Base-by-base conservation (phyloP, 2,329 filamentous ascomycete genomes). In the Diplodia mutila region DNA sequence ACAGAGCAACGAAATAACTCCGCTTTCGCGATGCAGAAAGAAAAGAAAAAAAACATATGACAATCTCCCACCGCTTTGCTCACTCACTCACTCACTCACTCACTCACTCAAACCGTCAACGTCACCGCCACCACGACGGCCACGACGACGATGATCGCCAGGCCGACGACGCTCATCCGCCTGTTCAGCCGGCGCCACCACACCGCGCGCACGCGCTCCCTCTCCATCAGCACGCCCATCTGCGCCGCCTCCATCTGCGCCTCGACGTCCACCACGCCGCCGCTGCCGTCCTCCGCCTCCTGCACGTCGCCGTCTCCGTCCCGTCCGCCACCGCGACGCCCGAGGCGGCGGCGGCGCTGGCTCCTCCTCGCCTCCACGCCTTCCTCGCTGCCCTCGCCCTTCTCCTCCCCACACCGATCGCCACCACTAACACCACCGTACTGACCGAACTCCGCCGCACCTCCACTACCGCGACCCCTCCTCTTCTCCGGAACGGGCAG, bases 171-270 rank as follows among this genome's bases (percentile, higher is more conserved):
- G 16, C 64, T 57, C 64, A 66, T 66, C 64, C 51, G 18, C 39
- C 64, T 42, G 34, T 66, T 66, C 32, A 66, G 14, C n/a, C n/a
- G 51, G 6, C 64, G 34, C 64, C 64, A 66, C 64, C 64, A 66
- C 7, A 48, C 27, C 4, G 64, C 64, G 18, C 52, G 55, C 7
- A 55, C 48, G 7, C 53, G 25, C n/a, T 57, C 51, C 52, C 34
- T 66, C 52, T 55, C 53, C 39, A n/a, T 23, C 23, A 34, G 1
- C 64, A 34, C 64, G 37, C 9, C 25, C 34, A 16, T n/a, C 34
- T 23, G 23, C 64, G 34, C 52, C 27, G 32, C 51, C 39, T 23
- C 7, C 64, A 37, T 39, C 39, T 57, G 51, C n/a, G 51, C 51
- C 64, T 48, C 64, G 8, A 53, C 14, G 8, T 65, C 64, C 57